Base-by-base conservation (phyloP, 225 moss, liverwort and hornwort species). In the Lunularia cruciata region DNA sequence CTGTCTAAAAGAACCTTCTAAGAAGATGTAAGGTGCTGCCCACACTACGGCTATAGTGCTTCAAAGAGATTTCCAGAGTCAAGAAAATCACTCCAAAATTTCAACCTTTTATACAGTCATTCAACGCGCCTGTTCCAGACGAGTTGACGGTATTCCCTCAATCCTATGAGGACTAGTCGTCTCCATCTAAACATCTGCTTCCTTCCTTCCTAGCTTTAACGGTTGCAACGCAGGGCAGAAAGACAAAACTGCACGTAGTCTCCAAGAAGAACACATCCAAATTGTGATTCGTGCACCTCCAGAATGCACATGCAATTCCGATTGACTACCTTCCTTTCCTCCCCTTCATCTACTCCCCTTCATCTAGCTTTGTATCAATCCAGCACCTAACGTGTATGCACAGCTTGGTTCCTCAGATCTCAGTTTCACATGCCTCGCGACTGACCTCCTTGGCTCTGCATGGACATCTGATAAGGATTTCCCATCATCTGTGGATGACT, bases 381-480 rank as follows among this genome's bases (percentile, higher is more conserved):
- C 69, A 43, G 69, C 68, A 68, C 69, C 69, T 69, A 57, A 42
- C 69, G 57, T 55, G 61, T 30, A 51, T 37, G 54, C 54, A 55
- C 53, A 62, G 69, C 60, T 62, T 47, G 12, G 22, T 28, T 19
- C 8, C 69, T 37, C 8, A 38, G 49, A 51, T 58, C 43, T 51
- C 38, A 20, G n/a, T n/a, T 60, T 71, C 47, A 92, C 61, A 87
- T 73, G 61, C 89, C 82, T 36, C 84, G 85, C 42, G 87, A 83
- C 56, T 89, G 91, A 27, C 71, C 79, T 6, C 85, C 85, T 9
- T 72, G 69, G 20, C 83, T 87, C 70, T 84, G 91, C 87, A 92
- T 86, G 26, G 85, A 76, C 87, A 92, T 86, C 73, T 84, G 86
- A 65, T 86, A 92, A 19, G 78, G 69, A 32, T 89, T 89, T n/a